Evolutionary conservation across 495 filamentous ascomycete genomes (phyloP), one percentile per base, ranked within the genome.

Genomic region (Trypethelium eluteriae): DNA sequence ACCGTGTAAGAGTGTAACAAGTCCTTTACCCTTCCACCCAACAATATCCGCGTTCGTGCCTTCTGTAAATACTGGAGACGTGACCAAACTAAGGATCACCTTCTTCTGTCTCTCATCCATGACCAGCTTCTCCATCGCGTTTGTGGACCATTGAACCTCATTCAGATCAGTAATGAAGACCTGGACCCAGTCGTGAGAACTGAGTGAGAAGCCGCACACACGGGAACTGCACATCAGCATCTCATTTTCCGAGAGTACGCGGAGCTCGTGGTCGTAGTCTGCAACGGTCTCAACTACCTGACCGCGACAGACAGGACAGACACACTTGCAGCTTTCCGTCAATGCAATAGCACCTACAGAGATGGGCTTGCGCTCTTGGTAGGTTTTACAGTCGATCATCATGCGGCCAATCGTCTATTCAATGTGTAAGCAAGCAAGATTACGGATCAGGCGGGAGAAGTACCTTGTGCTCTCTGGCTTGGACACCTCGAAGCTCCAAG

Each of bases 341-440:
- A 83, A 83, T 35, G 83, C 85, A 14, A 38, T 62, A 34, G n/a
- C 34, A 14, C 34, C 34, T 16, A 83, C 70, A 95, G 93, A 70
- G 25, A 94, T 95, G 2, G 91, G 90, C 69, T 92, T 91, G 66
- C 92, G 89, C 4, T 90, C 84, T 38, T 90, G 84, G 77, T 92
- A 90, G 64, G 89, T 91, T 16, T 85, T 86, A 1, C 91, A 88
- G 72, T 96, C 92, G 46, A 96, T 83, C 92, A 96, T 95, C 68
- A 95, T 85, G 62, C 92, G 85, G 39, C 90, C 89, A 69, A 93
- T 93, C 77, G 93, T 89, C 65, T 91, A 91, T 77, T 94, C 85
- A 74, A 14, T 44, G 41, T 44, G 14, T 93, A 94, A 76, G 87
- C 81, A 39, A 93, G 80, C 61, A 83, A 76, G 66, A 85, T 83